Base-by-base conservation (phyloP, 768 basidiomycete species). In the Tephrocybe sp. region DNA sequence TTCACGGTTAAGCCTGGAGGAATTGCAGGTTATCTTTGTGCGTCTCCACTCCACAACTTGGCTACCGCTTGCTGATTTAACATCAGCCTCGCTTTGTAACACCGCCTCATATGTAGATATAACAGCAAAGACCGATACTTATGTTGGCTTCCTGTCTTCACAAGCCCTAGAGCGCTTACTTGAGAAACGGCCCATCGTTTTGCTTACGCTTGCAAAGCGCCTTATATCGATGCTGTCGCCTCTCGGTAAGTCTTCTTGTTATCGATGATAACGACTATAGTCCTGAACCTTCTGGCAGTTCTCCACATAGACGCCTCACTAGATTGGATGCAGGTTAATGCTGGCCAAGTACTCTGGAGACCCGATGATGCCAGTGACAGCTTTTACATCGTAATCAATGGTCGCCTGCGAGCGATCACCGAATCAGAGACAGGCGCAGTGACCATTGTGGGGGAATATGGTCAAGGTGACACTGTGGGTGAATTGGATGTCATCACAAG, bases 311-410 rank as follows among this genome's bases (percentile, higher is more conserved):
- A 99, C 66, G 87, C 92, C 1, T 92, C 94, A 0, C 74, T 99
- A 55, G 97, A 99, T 62, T 99, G 97, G 97, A 90, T 93, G 82
- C 97, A 98, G 69, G 92, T 95, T 6, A 86, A 87, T 56, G 93
- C 94, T 1, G 92, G 97, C 1, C 94, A 98, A 67, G 92, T 97
- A 38, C 74, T 96, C 23, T 98, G 95, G 87, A 80, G 95, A 30
- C 87, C 94, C 30, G 84, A 88, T 30, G 97, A 98, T 53, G 73
- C 72, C 41, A 93, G 95, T 56, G 92, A 98, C 62, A 95, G 93
- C 60, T 98, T 98, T 68, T 98, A 97, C 66, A 97, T 99, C 52
- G 97, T 96, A 55, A 91, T 96, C 65, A 96, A 98, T 63, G 97
- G 97, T 43, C 93, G 97, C 59, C 72, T 99, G 14, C 84, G 97